A percentile compares a stretch with the other conserved stretches of the same genome.
Evolutionary conservation across 2,329 filamentous ascomycete genomes (phyloP).

Genomic region (Trichoderma sp.): DNA sequence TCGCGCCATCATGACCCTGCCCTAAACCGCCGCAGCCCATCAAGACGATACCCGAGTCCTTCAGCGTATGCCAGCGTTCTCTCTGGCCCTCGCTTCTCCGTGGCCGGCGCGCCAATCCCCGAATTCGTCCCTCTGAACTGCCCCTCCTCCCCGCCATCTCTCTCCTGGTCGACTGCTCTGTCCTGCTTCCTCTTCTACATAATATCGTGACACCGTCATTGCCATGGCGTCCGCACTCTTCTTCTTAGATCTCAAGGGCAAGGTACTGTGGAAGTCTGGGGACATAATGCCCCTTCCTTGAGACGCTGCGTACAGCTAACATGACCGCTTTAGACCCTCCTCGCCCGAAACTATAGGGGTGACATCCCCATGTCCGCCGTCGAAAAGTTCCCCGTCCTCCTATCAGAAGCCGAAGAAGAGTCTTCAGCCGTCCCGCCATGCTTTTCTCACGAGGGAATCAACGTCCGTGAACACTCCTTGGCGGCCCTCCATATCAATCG

Average conservation of each 20-base stretch:
- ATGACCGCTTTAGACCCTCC: conserved; percentile 71
- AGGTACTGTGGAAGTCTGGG: conserved; percentile 57
- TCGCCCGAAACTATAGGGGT: conserved; percentile 97
- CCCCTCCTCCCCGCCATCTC: conserved; percentile 32
- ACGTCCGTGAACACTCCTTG: conserved; percentile 60
- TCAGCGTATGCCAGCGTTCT: conserved; percentile 4
- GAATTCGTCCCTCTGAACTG: conserved; percentile 33
- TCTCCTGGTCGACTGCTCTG: conserved; percentile 34
- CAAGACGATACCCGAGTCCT: background rate
- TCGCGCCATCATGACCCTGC: conserved; percentile 26
- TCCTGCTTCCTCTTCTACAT: conserved; percentile 28
- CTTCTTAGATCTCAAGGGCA: conserved; percentile 99
- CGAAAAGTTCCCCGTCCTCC: conserved; percentile 93
- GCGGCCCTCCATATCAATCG: background rate
- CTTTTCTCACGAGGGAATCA: conserved; percentile 98
- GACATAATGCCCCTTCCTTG: no score
- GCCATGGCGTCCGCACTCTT: conserved; percentile 96
- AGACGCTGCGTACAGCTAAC: background rate
- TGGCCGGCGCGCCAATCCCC: conserved; percentile 33
- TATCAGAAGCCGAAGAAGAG: conserved; percentile 98
- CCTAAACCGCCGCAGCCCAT: conserved; percentile 1
- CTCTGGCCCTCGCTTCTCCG: conserved; percentile 25
- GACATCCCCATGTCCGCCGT: conserved; percentile 99
- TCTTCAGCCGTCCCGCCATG: conserved; percentile 95
- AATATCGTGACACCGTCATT: conserved; percentile 33